Base-by-base conservation (phyloP, 2,329 filamentous ascomycete species). In the Apiospora koreana region DNA sequence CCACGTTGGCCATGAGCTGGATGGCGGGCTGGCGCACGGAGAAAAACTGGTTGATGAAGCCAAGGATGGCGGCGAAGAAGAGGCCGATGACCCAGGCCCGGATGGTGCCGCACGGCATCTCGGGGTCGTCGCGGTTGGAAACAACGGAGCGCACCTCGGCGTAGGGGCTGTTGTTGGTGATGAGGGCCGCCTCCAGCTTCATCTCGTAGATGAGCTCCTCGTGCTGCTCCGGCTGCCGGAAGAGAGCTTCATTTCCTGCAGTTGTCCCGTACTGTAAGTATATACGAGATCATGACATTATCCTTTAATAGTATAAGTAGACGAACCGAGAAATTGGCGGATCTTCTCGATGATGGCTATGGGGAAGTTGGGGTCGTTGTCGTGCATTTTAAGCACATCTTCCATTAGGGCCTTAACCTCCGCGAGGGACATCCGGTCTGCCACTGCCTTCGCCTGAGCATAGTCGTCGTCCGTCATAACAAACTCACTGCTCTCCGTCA, bases 31-130 rank as follows among this genome's bases (percentile, higher is more conserved):
- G 83, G 12, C 87, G 86, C 70, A 89, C 85, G 67, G 85, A 86
- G 76, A 90, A 89, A 67, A 90, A 83, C 80, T 88, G 86, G 74
- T 90, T 89, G 75, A 86, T 81, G 68, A 86, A 86, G 62, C 84
- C 82, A 43, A 87, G 79, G 35, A 86, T 72, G 41, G 83, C 79
- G 10, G 85, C 83, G 71, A 88, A 89, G 54, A 82, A 72, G n/a
- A 87, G 76, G 21, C 87, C 87, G 42, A 89, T 86, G 23, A 79
- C 75, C 86, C 86, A 88, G 69, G 84, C 84, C 14, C 87, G 85
- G 66, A 89, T 83, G 1, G 88, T 86, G 21, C 79, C 80, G 14
- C 81, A 80, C 2, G 83, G 82, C 0, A 82, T 77, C 18, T 75
- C 76, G 0, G 76, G 73, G 35, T 85, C 83, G 69, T 86, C 84